Percentiles rank a stretch among this genome's conserved stretches.
These are phyloP conservation scores for Chytridium lagenaria DNA, from an alignment of 371 early-diverging fungal species.

Conservation along the genomic window DNA sequence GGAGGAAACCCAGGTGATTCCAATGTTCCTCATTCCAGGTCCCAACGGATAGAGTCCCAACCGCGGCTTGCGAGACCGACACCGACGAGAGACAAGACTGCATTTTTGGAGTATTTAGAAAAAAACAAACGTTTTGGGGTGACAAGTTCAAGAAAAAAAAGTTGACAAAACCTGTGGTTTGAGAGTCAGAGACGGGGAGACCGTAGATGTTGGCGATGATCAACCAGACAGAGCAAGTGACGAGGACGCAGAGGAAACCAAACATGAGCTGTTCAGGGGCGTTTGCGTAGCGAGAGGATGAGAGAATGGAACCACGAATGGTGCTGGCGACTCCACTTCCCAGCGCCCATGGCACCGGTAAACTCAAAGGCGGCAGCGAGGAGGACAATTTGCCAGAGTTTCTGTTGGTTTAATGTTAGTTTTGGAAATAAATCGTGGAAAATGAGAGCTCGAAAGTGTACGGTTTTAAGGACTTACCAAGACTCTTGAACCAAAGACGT, in stretches of 20 bases:
- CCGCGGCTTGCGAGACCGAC: conserved; percentile 11
- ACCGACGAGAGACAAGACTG: conserved; percentile 8
- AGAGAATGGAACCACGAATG: conserved; percentile 28
- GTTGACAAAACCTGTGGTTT: conserved; percentile 71
- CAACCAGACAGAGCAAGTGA: conserved; percentile 28
- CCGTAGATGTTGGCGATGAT: conserved; percentile 26
- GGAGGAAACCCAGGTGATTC: conserved; percentile 12
- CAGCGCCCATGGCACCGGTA: conserved; percentile 28
- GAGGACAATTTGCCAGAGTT: conserved; percentile 27
- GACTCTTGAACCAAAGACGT: not conserved
- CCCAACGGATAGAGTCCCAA: conserved; percentile 12
- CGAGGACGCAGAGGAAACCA: conserved; percentile 27
- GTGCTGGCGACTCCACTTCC: conserved; percentile 31
- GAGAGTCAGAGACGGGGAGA: conserved; percentile 31
- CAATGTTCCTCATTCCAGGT: conserved; percentile 12
- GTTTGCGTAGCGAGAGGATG: conserved; percentile 8
- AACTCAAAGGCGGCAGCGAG: conserved; percentile 26
- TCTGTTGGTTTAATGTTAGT: too few species aligned
- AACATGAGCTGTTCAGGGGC: conserved; percentile 32
- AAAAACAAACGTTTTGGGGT: conserved; percentile 20
- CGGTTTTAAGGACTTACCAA: conserved; percentile 6
- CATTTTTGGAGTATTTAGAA: too few species aligned
- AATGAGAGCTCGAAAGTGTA: not conserved
- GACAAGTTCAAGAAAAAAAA: conserved; percentile 40
- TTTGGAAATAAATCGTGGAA: not conserved